Conservation (phyloP, 495 filamentous ascomycete genomes). For the Apiosordaria backusii region DNA sequence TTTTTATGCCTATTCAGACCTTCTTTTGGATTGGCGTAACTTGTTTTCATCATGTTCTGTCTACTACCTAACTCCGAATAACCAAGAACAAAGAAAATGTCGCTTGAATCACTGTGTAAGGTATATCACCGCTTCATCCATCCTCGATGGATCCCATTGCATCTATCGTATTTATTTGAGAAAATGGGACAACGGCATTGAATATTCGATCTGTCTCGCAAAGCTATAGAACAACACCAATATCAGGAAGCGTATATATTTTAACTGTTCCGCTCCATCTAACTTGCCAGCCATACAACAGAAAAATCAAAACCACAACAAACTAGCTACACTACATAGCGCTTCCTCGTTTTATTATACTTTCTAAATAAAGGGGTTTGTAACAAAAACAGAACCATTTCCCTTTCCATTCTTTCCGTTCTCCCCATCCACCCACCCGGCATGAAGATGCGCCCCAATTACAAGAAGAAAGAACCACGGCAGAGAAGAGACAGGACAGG, state of each 20-base stretch:
- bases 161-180: too few species aligned
- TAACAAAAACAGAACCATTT: not conserved
- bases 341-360: not conserved
- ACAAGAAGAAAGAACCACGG: not conserved
- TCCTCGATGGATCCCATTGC: too few species aligned
- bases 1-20: too few species aligned
- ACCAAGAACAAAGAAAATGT: too few species aligned
- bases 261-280: not conserved
- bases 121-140: too few species aligned
- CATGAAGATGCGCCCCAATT: not conserved
- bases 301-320: not conserved
- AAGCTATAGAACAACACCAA: not conserved
- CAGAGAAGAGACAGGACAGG: constrained; percentile 4
- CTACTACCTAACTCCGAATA: too few species aligned
- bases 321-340: not conserved
- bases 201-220: not conserved
- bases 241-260: not conserved
- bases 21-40: too few species aligned
- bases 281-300: not conserved
- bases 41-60: too few species aligned
- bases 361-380: not conserved
- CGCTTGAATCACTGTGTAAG: too few species aligned
- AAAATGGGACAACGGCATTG: too few species aligned
- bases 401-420: not conserved
- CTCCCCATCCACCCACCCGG: not conserved